phyloP scores from a whole-genome alignment of 2,329 filamentous ascomycete genomes.

The Ramichloridium luteum region DNA sequence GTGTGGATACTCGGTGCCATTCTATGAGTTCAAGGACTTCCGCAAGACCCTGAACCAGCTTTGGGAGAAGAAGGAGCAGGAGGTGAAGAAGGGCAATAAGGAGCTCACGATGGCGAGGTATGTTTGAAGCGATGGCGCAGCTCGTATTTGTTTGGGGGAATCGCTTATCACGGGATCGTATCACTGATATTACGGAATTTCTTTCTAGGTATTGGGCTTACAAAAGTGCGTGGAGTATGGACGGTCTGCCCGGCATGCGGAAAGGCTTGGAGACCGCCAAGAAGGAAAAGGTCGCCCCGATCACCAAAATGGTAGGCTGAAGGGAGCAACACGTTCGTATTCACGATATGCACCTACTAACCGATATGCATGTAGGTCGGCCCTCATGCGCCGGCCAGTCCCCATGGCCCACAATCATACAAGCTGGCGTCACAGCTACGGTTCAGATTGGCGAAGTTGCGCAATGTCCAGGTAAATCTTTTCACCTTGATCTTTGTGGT shows the following conservation, averaged over 20 bases:
- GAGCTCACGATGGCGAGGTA: constrained; percentile 31
- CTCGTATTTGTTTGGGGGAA: not conserved
- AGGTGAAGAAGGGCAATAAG: constrained; percentile 25
- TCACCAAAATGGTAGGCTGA: constrained; percentile 33
- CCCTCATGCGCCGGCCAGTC: constrained; percentile 11
- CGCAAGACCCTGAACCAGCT: constrained; percentile 30
- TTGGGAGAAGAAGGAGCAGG: constrained; percentile 29
- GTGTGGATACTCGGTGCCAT: constrained; percentile 34
- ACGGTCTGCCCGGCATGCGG: constrained; percentile 34
- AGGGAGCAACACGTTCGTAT: too few species aligned
- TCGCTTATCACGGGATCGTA: too few species aligned
- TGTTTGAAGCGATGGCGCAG: not conserved
- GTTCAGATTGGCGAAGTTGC: constrained; percentile 9
- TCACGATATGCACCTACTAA: not conserved
- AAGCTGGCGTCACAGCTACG: constrained; percentile 11
- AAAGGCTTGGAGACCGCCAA: constrained; percentile 27
- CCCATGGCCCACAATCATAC: constrained; percentile 11
- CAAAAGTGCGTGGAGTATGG: constrained; percentile 32
- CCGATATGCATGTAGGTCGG: constrained; percentile 5
- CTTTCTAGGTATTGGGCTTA: constrained; percentile 31
- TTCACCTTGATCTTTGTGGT: constrained; percentile 9
- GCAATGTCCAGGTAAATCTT: constrained; percentile 6
- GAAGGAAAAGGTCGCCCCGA: constrained; percentile 26
- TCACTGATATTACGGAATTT: constrained; percentile 2
- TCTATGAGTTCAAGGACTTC: constrained; percentile 32